Evolutionary conservation across 352 stramenopile genomes (phyloP).

Genomic region (Thalassiosira livingstoniorum): DNA sequence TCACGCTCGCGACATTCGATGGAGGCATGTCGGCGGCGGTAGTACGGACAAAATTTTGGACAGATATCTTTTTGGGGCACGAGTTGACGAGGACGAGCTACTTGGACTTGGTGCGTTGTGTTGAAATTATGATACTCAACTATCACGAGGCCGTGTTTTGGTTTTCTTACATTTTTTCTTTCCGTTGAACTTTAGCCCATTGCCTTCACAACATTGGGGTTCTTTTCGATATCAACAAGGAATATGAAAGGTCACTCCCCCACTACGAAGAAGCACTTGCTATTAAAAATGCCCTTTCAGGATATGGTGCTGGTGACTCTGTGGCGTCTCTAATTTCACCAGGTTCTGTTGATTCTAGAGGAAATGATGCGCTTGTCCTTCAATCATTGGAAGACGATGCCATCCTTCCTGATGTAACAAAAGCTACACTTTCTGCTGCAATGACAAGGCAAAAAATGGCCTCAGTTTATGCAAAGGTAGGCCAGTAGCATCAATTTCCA

Average conservation of each 20-base stretch:
- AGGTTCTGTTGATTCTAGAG: slow-evolving; percentile 30
- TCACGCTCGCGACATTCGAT: slow-evolving; percentile 61
- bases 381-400: slow-evolving; percentile 51
- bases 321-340: slow-evolving; percentile 28
- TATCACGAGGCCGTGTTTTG: not conserved
- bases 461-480: slow-evolving; percentile 57
- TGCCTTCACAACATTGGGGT: slow-evolving; percentile 67
- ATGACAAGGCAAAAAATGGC: slow-evolving; percentile 62
- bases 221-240: slow-evolving; percentile 67
- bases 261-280: slow-evolving; percentile 65
- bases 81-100: slow-evolving; percentile 65
- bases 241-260: slow-evolving; percentile 60
- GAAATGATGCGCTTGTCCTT: slow-evolving; percentile 53
- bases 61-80: slow-evolving; percentile 49
- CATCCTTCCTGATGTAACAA: slow-evolving; percentile 44
- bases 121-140: not conserved
- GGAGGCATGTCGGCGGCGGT: slow-evolving; percentile 56
- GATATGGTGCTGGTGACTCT: slow-evolving; percentile 37
- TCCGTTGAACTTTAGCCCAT: slow-evolving; percentile 41
- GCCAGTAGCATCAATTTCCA: not conserved
- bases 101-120: slow-evolving; percentile 55
- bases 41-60: slow-evolving; percentile 60
- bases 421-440: slow-evolving; percentile 60
- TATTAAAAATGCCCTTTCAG: slow-evolving; percentile 65
- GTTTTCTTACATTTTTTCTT: slow-evolving; percentile 6